phyloP scores from a whole-genome alignment of 306 rosid species.

The Castanea crenata region DNA sequence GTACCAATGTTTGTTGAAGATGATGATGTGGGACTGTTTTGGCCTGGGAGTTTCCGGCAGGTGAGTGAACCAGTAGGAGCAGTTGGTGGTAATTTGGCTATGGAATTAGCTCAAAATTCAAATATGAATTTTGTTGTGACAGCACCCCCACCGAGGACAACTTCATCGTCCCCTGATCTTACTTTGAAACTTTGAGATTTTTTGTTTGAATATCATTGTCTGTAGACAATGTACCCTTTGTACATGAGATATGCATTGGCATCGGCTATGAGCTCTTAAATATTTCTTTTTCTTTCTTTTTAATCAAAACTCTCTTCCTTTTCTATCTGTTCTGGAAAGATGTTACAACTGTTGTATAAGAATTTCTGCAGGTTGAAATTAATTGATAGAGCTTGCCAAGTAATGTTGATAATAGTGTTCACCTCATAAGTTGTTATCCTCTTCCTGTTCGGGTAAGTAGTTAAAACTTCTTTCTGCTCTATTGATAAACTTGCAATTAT shows the following conservation, averaged over 20 bases:
- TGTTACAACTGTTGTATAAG: constrained; percentile 19
- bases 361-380: constrained; percentile 24
- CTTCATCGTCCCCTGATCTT: constrained; percentile 67
- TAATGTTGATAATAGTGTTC: neutral
- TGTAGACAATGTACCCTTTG: constrained; percentile 31
- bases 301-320: constrained; percentile 17
- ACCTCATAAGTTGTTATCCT: neutral
- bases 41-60: constrained; percentile 92
- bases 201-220: constrained; percentile 14
- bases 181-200: constrained; percentile 64
- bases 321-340: neutral
- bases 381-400: constrained; percentile 9
- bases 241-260: constrained; percentile 53
- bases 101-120: constrained; percentile 28
- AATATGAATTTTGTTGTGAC: constrained; percentile 27
- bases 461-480: neutral
- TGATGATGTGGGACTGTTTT: constrained; percentile 52
- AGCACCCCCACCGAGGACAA: constrained; percentile 36
- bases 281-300: constrained; percentile 15
- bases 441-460: neutral
- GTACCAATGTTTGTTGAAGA: constrained; percentile 55
- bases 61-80: constrained; percentile 29
- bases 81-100: constrained; percentile 21
- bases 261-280: constrained; percentile 31
- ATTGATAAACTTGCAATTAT: neutral